Evolutionary conservation across 345 rosid genomes (phyloP), one percentile per base, ranked within the genome.

Genomic region (Pugionium dolabratum): DNA sequence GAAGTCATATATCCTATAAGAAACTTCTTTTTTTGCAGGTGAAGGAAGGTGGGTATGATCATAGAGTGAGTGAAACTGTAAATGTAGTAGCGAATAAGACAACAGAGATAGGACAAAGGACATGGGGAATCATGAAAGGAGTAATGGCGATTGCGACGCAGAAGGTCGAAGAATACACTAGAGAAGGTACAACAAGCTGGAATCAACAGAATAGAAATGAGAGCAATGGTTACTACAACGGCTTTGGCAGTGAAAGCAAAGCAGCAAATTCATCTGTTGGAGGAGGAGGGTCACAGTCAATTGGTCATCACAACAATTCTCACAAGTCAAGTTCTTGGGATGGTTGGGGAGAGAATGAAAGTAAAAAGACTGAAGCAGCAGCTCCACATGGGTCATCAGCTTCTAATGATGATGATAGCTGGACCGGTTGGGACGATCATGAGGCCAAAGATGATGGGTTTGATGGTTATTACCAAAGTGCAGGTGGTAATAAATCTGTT

Each of bases 101-200:
- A 49, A 62, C 87, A 2, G 95, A 89, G 78, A 85, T 92, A 61
- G 96, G 98, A 54, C 89, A 89, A 6, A 87, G 71, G 78, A 92
- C 96, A n/a, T 92, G 98, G 96, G 95, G 96, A 9, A 84, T 92
- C 18, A 81, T 89, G 93, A 89, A 79, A 76, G 98, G 95, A 62
- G 95, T 89, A 50, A 85, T 91, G 92, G 92, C 92, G 62, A 39
- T 91, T 28, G 98, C 96, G 41, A 49, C 85, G 41, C 92, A 87
- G 61, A 91, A 91, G 73, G 98, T 91, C 1, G 98, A 85, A 76
- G 92, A 84, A 66, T 84, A 71, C 41, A 42, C 98, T 2, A 89
- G 86, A 81, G 94, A 91, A 18, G 92, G 89, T 53, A 59, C 51
- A 54, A 39, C 64, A 6, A 67, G 49, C 63, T 60, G 64, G 73